phyloP scores from a whole-genome alignment of 129 eudicot genomes.

The Erigeron canadensis region DNA sequence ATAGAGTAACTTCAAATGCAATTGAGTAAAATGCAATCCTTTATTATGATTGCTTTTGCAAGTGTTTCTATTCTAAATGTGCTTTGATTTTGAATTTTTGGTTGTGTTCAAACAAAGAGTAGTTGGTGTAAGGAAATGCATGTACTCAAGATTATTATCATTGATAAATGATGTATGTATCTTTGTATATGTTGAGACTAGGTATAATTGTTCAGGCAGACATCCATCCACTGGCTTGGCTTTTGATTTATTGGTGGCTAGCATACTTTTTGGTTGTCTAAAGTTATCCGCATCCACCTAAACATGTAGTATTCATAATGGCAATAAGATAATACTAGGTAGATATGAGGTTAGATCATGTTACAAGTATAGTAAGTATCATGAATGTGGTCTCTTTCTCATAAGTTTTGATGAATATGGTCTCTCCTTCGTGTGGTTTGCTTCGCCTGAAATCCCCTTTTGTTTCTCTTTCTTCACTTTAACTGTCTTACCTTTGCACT shows the following conservation, averaged over 20 bases:
- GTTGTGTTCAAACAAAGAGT: neutral
- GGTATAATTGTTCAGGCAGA: neutral
- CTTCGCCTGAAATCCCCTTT: neutral
- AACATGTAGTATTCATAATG: neutral
- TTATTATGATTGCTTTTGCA: neutral
- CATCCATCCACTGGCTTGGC: neutral
- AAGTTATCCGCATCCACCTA: neutral
- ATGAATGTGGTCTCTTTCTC: neutral
- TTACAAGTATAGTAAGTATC: neutral
- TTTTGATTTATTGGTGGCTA: neutral
- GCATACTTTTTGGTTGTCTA: neutral
- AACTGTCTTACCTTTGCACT: neutral
- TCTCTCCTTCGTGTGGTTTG: neutral
- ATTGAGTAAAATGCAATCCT: neutral
- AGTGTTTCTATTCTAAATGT: neutral
- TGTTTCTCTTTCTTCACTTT: neutral
- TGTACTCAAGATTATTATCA: constrained; percentile 2
- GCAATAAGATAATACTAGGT: neutral
- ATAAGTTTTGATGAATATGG: neutral
- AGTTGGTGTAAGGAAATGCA: neutral
- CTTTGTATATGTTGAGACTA: neutral
- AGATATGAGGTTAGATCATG: neutral
- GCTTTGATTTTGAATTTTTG: neutral
- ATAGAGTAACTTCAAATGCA: neutral
- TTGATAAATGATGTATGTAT: constrained; percentile 9